Evolutionary conservation across 441 rosid genomes (phyloP).

Genomic region (Macaranga tanarius): DNA sequence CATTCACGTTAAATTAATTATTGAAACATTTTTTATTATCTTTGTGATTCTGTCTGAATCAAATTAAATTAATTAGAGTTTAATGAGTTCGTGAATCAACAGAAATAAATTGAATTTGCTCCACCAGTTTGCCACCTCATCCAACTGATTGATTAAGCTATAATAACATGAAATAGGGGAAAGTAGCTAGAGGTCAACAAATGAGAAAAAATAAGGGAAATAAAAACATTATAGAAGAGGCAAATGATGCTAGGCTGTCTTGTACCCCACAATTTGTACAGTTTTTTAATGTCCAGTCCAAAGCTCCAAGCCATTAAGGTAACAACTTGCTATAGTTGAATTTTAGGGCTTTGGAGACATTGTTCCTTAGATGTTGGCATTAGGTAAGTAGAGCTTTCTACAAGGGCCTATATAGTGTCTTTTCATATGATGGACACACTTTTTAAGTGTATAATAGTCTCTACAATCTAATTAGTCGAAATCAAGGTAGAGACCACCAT

Average conservation of each 20-base stretch:
- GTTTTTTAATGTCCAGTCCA: slow-evolving; percentile 14
- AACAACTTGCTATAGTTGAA: slow-evolving; percentile 13
- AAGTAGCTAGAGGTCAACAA: too few relatives aligned
- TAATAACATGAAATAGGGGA: background rate
- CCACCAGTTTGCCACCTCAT: too few relatives aligned
- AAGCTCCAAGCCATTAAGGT: background rate
- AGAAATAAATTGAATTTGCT: too few relatives aligned
- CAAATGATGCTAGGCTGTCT: slow-evolving; percentile 39
- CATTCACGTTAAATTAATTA: too few relatives aligned
- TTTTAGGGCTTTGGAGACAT: slow-evolving; percentile 19
- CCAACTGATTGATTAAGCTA: background rate
- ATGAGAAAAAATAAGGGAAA: background rate
- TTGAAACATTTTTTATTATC: too few relatives aligned
- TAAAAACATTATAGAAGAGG: background rate
- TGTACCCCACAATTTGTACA: slow-evolving; percentile 29
- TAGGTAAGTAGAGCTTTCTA: slow-evolving; percentile 23
- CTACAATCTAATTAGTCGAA: slow-evolving; percentile 1
- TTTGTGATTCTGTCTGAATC: too few relatives aligned
- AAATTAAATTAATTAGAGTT: too few relatives aligned
- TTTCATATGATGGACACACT: slow-evolving; percentile 10
- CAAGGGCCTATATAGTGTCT: background rate
- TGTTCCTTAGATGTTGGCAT: slow-evolving; percentile 42
- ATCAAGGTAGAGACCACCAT: background rate
- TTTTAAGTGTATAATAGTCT: background rate
- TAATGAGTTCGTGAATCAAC: too few relatives aligned